A percentile compares a stretch with the other conserved stretches of the same genome.
Conservation (phyloP, 768 basidiomycete species). For the Asterophora parasitica region DNA sequence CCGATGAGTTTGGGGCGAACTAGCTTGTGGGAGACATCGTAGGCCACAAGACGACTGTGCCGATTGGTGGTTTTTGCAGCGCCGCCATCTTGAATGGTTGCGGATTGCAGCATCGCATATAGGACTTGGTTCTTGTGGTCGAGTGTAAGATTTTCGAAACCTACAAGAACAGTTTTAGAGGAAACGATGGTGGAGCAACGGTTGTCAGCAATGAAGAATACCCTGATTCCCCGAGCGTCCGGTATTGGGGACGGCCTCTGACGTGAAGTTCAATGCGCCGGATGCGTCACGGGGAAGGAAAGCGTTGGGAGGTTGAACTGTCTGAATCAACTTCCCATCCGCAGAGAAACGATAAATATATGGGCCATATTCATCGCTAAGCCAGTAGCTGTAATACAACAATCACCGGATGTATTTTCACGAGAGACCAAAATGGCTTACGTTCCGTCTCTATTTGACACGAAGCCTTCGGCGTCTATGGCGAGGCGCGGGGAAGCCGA, state of each 20-base stretch:
- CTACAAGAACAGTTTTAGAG: conserved; percentile 22
- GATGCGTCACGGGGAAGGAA: conserved; percentile 41
- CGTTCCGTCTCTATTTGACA: no score
- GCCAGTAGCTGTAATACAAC: conserved; percentile 58
- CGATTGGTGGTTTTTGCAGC: conserved; percentile 39
- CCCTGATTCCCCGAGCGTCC: conserved; percentile 56
- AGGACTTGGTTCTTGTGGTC: conserved; percentile 43
- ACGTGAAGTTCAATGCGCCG: conserved; percentile 51
- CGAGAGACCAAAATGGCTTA: no score
- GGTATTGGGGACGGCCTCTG: conserved; percentile 40
- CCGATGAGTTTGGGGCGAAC: conserved; percentile 38
- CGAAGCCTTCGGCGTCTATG: no score
- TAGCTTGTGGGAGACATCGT: conserved; percentile 37
- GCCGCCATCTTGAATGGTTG: conserved; percentile 62
- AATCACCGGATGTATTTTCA: no score
- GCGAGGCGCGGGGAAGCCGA: no score
- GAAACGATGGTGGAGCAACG: no score
- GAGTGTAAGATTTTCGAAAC: conserved; percentile 57
- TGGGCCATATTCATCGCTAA: conserved; percentile 67
- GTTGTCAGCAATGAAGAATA: no score
- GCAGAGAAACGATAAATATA: conserved; percentile 53
- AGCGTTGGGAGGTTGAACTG: conserved; percentile 55
- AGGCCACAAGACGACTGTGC: conserved; percentile 54
- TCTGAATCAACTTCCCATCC: conserved; percentile 44
- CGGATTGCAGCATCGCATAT: conserved; percentile 61